Evolutionary conservation across 2,329 filamentous ascomycete species (phyloP).

Genomic region (Xylariaceae sp.): DNA sequence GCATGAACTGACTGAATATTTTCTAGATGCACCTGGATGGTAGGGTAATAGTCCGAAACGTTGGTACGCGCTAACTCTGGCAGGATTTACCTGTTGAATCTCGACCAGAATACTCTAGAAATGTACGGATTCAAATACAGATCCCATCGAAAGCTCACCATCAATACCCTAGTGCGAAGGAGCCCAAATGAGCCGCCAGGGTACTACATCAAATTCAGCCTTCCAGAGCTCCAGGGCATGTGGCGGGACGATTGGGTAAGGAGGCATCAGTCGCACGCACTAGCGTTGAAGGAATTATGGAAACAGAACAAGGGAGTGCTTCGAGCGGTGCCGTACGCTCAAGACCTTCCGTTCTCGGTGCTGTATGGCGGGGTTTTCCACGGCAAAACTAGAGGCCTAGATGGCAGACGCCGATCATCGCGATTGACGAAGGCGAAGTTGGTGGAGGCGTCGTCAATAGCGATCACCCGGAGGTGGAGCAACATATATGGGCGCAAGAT

Average conservation of each 20-base stretch:
- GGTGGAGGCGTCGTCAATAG: background rate
- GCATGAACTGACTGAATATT: too few species aligned
- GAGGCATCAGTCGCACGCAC: slow-evolving; percentile 7
- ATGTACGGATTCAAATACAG: slow-evolving; percentile 17
- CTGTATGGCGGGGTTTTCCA: slow-evolving; percentile 15
- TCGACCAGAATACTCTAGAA: slow-evolving; percentile 16
- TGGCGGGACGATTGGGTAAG: slow-evolving; percentile 9
- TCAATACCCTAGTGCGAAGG: slow-evolving; percentile 2
- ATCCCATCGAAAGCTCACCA: background rate
- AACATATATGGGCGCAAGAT: too few species aligned
- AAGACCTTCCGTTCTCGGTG: slow-evolving; percentile 16
- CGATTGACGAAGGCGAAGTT: slow-evolving; percentile 6
- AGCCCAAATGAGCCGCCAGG: slow-evolving; percentile 7
- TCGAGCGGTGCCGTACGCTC: slow-evolving; percentile 7
- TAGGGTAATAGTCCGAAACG: background rate
- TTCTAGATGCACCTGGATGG: slow-evolving; percentile 18
- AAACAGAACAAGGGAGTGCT: background rate
- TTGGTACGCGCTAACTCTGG: background rate
- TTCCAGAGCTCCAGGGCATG: slow-evolving; percentile 18
- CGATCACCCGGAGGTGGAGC: too few species aligned
- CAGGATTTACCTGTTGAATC: slow-evolving; percentile 24
- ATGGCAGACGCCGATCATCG: background rate
- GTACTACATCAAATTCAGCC: slow-evolving; percentile 19
- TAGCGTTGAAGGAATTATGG: slow-evolving; percentile 10
- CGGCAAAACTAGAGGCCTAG: background rate